phyloP scores from a whole-genome alignment of 2,329 filamentous ascomycete species.

The Alternaria sp. region DNA sequence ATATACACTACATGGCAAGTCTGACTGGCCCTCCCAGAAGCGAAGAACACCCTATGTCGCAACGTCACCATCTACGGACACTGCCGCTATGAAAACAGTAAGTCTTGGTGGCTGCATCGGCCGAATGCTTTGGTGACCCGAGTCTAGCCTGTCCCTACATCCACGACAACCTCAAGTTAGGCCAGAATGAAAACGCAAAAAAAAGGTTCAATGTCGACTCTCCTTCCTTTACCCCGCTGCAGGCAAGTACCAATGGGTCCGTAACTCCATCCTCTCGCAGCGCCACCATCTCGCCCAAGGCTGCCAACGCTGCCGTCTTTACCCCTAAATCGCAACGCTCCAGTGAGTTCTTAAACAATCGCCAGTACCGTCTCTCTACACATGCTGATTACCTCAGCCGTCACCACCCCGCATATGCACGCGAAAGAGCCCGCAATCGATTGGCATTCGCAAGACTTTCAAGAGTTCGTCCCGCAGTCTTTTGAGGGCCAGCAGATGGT shows the following conservation, averaged over 20 bases:
- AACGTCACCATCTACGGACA: slow-evolving; percentile 94
- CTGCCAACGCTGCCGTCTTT: slow-evolving; percentile 87
- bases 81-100: slow-evolving; percentile 87
- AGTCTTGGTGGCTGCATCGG: slow-evolving; percentile 25
- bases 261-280: slow-evolving; percentile 66
- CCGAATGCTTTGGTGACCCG: slow-evolving; percentile 27
- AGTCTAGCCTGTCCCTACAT: slow-evolving; percentile 76
- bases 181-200: slow-evolving; percentile 65
- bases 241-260: slow-evolving; percentile 57
- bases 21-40: slow-evolving; percentile 57
- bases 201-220: slow-evolving; percentile 94
- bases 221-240: slow-evolving; percentile 85
- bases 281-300: slow-evolving; percentile 84
- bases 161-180: slow-evolving; percentile 76
- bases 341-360: slow-evolving; percentile 42
- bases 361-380: slow-evolving; percentile 1
- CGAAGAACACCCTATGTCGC: slow-evolving; percentile 88
- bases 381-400: slow-evolving; percentile 41
- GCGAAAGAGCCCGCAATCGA: slow-evolving; percentile 57
- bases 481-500: slow-evolving; percentile 61
- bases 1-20: slow-evolving; percentile 6
- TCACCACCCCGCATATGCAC: slow-evolving; percentile 55
- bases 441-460: slow-evolving; percentile 59
- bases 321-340: slow-evolving; percentile 69
- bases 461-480: slow-evolving; percentile 64